Conservation (phyloP, 306 rosid genomes). For the Rosa persica region DNA sequence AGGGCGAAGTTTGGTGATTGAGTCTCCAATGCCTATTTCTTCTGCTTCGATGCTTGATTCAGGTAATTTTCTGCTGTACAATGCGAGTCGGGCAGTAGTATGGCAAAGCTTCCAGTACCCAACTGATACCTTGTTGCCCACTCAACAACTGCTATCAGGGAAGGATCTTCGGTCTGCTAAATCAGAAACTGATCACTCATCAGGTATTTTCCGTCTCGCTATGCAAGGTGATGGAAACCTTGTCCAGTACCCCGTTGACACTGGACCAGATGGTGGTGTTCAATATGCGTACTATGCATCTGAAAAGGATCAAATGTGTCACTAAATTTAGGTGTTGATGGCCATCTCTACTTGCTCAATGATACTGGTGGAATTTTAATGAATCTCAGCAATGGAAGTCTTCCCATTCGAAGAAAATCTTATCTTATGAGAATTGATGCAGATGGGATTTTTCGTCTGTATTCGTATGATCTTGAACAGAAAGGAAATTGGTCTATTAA, state of each 20-base stretch:
- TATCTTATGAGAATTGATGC: slow-evolving; percentile 21
- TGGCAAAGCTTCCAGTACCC: slow-evolving; percentile 30
- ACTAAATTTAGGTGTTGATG: slow-evolving; percentile 11
- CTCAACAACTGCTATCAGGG: neutral
- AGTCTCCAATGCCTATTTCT: neutral
- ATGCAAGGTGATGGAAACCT: slow-evolving; percentile 33
- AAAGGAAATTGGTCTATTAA: neutral
- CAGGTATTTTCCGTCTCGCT: slow-evolving; percentile 13
- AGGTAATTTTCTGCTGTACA: slow-evolving; percentile 27
- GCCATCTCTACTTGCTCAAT: slow-evolving; percentile 21
- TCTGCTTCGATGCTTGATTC: slow-evolving; percentile 28
- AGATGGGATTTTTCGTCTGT: slow-evolving; percentile 27
- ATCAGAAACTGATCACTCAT: slow-evolving; percentile 18
- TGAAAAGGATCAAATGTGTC: neutral
- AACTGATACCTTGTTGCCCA: slow-evolving; percentile 27
- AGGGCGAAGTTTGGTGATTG: neutral
- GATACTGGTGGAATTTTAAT: neutral
- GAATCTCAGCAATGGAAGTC: slow-evolving; percentile 12
- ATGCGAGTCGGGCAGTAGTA: neutral
- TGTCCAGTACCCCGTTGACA: slow-evolving; percentile 17
- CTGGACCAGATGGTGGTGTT: neutral
- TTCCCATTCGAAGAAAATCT: neutral
- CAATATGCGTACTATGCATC: neutral
- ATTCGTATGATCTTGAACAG: slow-evolving; percentile 3
- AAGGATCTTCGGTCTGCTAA: slow-evolving; percentile 4